Evolutionary conservation across 23 red algal genomes (phyloP).

Genomic region (Gracilariopsis chorda): DNA sequence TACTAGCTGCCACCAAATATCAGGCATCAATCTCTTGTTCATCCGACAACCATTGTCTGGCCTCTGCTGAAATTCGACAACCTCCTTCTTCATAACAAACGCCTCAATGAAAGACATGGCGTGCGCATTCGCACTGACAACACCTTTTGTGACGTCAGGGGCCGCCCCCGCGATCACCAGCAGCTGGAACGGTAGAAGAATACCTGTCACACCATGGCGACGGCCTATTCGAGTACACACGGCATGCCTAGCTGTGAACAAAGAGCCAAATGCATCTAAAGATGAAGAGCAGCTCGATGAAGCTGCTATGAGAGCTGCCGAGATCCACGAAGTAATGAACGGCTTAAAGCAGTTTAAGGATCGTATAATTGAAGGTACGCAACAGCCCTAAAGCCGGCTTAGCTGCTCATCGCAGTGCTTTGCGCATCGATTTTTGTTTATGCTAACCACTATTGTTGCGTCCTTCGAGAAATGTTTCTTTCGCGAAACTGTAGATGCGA

Average conservation of each 20-base stretch:
- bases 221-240: background rate
- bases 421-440: background rate
- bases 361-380: constrained; percentile 74
- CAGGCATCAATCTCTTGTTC: too few relatives aligned
- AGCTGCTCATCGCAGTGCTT: background rate
- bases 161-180: background rate
- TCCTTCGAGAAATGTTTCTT: background rate
- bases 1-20: too few relatives aligned
- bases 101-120: too few relatives aligned
- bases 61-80: too few relatives aligned
- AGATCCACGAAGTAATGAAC: constrained; percentile 74
- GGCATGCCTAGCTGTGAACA: constrained; percentile 31
- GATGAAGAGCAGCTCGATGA: constrained; percentile 66
- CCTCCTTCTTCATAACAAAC: too few relatives aligned
- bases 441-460: background rate
- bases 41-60: too few relatives aligned
- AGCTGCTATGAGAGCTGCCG: constrained; percentile 63
- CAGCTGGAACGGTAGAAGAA: background rate
- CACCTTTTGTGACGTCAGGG: background rate
- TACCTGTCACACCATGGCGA: background rate
- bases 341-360: constrained; percentile 59
- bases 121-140: background rate
- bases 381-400: too few relatives aligned
- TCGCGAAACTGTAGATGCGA: constrained; percentile 33
- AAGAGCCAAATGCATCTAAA: constrained; percentile 29